Evolutionary conservation across 2,329 filamentous ascomycete species (phyloP), one percentile per base, ranked within the genome.

Genomic region (Fusarium graminum): DNA sequence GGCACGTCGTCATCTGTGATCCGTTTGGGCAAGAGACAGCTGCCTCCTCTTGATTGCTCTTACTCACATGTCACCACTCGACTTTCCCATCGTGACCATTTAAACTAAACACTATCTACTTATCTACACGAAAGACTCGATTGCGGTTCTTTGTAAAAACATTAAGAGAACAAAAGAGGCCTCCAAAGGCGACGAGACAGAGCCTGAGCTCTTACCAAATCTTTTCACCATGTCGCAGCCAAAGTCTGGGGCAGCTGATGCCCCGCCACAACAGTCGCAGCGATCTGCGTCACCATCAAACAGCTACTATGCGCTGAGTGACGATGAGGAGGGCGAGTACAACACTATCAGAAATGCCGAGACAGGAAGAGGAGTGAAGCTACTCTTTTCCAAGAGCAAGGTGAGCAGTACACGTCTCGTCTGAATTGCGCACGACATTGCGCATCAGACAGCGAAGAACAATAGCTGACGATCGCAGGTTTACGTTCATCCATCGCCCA

Each of bases 351-450:
- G 92, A 6, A 92, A 96, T 74, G 87, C 88, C 6, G 87, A 86
- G 69, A 88, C 88, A 4, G 91, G 92, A 1, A 88, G 88, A 68
- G 95, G 94, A 3, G 95, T 99, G 43, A 99, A 98, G 80, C 83
- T 99, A 30, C 83, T 99, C 14, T 97, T 91, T 74, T 94, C 93
- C 19, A 99, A 99, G 82, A 97, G 93, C 90, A 99, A 98, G 85
- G 92, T 92, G 73, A 44, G 82, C 74, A 45, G 7, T n/a, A 13
- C 39, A 11, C 7, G 9, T 41, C 28, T 41, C 28, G 22, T 28
- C n/a, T 16, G 36, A 32, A 52, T 45, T 29, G 11, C 58, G 28
- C 51, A 14, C 56, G 42, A 34, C 14, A 34, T 51, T 11, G 36
- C 25, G 34, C 43, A 47, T 39, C 29, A 29, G 38, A 13, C 13